Conservation (phyloP, 148 eudicot genomes). For the Vaccinium myrtillus region DNA sequence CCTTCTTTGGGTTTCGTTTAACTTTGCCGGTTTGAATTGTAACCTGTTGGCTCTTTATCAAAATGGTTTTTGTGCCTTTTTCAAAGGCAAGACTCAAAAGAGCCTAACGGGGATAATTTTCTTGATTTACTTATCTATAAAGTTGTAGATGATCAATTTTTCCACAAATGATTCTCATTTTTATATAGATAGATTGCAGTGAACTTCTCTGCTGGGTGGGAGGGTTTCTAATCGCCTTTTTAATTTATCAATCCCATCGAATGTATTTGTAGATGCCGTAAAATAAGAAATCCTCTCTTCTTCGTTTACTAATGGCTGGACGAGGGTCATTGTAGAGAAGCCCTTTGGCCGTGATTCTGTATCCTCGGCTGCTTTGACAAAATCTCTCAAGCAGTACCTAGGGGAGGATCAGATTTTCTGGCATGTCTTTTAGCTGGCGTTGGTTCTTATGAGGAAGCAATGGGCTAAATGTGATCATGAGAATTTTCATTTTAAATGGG, state of each 20-base stretch:
- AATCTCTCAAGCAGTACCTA: constrained; percentile 73
- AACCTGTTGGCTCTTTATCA: not conserved
- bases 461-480: not conserved
- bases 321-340: constrained; percentile 95
- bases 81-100: not conserved
- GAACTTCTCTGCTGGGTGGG: constrained; percentile 55
- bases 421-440: constrained; percentile 25
- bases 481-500: constrained; percentile 37
- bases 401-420: constrained; percentile 96
- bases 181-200: constrained; percentile 7
- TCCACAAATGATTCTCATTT: not conserved
- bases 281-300: constrained; percentile 84
- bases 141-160: not conserved
- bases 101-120: not conserved
- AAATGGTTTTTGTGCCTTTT: not conserved
- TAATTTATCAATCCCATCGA: constrained; percentile 93
- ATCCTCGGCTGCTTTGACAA: constrained; percentile 92
- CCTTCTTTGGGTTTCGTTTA: not conserved
- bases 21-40: not conserved
- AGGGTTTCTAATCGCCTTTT: constrained; percentile 84
- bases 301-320: constrained; percentile 86
- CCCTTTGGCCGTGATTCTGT: constrained; percentile 98
- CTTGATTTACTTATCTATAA: not conserved
- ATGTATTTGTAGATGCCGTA: constrained; percentile 88
- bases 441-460: not conserved